Conservation (phyloP, 352 stramenopile genomes). For the Pythium folliculosum region DNA sequence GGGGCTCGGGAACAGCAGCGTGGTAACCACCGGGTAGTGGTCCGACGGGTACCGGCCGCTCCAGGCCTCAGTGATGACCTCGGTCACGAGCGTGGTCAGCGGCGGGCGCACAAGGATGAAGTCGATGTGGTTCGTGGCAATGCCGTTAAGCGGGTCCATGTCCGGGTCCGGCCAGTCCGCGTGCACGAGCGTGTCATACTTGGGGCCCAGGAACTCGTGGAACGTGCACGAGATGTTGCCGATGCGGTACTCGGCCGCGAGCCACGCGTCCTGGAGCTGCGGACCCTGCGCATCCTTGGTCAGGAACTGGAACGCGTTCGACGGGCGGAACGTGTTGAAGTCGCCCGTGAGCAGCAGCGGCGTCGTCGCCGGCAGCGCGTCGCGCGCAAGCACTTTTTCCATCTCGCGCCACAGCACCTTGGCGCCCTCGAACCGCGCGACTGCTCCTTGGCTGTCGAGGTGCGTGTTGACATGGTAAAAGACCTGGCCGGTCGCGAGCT, state of each 20-base stretch:
- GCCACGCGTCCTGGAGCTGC: conserved; percentile 69
- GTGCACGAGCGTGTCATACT: conserved; percentile 41
- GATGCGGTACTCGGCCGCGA: conserved; percentile 55
- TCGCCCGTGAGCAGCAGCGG: conserved; percentile 82
- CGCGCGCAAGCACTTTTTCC: conserved; percentile 17
- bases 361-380: conserved; percentile 19
- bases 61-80: conserved; percentile 82
- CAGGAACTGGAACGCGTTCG: conserved; percentile 75
- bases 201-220: conserved; percentile 69
- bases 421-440: conserved; percentile 32
- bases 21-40: conserved; percentile 82
- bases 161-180: conserved; percentile 42
- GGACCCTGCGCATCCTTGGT: conserved; percentile 57
- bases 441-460: conserved; percentile 32
- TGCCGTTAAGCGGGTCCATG: conserved; percentile 49
- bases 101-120: conserved; percentile 83
- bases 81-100: conserved; percentile 64
- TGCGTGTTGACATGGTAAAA: conserved; percentile 44
- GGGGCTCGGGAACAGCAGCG: conserved; percentile 72
- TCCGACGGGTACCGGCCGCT: conserved; percentile 82
- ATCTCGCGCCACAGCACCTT: conserved; percentile 38
- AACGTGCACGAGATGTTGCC: conserved; percentile 84
- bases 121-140: conserved; percentile 84
- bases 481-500: conserved; percentile 30
- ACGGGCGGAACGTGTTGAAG: conserved; percentile 88